Evolutionary conservation across 139 green algal species (phyloP), one percentile per base, ranked within the genome.

Genomic region (Trebouxia sp.): DNA sequence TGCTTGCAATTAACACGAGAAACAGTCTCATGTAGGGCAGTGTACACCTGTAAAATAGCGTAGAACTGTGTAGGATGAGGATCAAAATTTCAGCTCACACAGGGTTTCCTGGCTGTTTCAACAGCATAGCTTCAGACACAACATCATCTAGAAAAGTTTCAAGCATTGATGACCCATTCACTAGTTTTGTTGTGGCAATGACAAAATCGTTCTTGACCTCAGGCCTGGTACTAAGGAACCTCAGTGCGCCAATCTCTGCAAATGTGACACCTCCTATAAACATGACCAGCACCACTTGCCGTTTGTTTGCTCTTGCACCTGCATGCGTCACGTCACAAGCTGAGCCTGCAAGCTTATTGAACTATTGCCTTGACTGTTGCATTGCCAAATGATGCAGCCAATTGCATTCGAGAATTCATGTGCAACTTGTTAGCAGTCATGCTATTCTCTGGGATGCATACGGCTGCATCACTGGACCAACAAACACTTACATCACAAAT

Each of bases 241-340:
- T 87, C 80, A 98, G 83, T 0, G 94, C 94, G 0, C 89, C 89
- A 22, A 98, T 95, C 85, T 98, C 94, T 14, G 93, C 90, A 58
- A 91, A 97, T 14, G 94, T 98, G 6, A 96, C 89, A 6, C 94
- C 94, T 15, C 94, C 94, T 22, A 98, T 85, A 75, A 98, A 96
- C 17, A 94, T 88, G 20, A 98, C 89, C 65, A 97, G 41, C 42
- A 96, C 92, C 24, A 78, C 88, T 53, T 58, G 75, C 56, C 35
- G 41, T 76, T 62, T 58, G 38, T 41, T 22, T 75, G 55, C 78
- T 70, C 26, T 79, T 69, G 45, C 37, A 51, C 51, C 70, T 55
- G n/a, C 26, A 66, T 24, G 20, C 17, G 9, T 14, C 20, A 69
- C 11, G 24, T 39, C n/a, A 69, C 17, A 69, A 69, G 7, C 14